These are phyloP conservation scores for Botryosphaeria agaves DNA, from an alignment of 2,329 filamentous ascomycete genomes.

Conservation along the genomic window DNA sequence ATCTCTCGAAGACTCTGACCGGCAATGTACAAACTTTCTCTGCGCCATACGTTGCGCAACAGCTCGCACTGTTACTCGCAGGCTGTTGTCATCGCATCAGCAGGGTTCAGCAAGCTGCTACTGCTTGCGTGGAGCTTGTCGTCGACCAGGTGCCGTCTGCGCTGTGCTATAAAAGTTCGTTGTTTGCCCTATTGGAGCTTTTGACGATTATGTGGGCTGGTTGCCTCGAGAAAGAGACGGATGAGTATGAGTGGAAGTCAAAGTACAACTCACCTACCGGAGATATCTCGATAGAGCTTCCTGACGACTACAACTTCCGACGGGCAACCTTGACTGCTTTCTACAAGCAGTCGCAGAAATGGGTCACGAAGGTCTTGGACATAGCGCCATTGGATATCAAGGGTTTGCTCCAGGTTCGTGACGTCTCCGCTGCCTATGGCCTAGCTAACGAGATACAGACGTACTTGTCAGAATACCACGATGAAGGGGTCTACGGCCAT, in stretches of 20 bases:
- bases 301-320: constrained; percentile 76
- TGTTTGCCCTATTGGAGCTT: constrained; percentile 85
- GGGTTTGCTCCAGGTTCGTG: constrained; percentile 52
- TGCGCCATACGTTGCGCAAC: constrained; percentile 77
- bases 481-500: constrained; percentile 80
- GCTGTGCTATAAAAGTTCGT: constrained; percentile 72
- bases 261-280: constrained; percentile 62
- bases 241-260: constrained; percentile 78
- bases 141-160: constrained; percentile 73
- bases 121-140: constrained; percentile 68
- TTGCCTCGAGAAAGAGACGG: constrained; percentile 84
- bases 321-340: constrained; percentile 63
- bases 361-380: constrained; percentile 67
- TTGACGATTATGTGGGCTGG: constrained; percentile 89
- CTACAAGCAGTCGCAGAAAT: constrained; percentile 57
- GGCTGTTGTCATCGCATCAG: constrained; percentile 88
- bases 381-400: constrained; percentile 88
- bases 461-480: constrained; percentile 86
- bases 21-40: constrained; percentile 63
- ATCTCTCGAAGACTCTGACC: constrained; percentile 56
- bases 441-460: constrained; percentile 35
- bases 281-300: constrained; percentile 72
- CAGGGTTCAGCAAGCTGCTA: constrained; percentile 76
- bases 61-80: constrained; percentile 72
- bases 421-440: neutral